Evolutionary conservation across 441 rosid genomes (phyloP).

Genomic region (Euphorbia celastroides): DNA sequence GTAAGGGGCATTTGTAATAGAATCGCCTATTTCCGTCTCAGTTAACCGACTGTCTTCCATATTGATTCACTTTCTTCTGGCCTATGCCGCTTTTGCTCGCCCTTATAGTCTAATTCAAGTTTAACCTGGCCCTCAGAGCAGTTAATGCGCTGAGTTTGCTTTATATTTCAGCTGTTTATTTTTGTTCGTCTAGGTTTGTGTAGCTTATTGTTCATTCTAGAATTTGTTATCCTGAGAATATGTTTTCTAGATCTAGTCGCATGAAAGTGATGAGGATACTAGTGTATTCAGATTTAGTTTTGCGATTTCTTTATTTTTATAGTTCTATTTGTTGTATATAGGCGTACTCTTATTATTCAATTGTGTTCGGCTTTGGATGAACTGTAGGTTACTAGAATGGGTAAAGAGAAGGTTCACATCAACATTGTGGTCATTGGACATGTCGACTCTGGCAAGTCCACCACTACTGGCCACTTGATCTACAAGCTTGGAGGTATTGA

Average conservation of each 20-base stretch:
- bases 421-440: constrained; percentile 4
- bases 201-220: neutral
- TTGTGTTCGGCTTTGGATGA: too few relatives aligned
- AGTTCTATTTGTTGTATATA: neutral
- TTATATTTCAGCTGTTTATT: neutral
- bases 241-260: neutral
- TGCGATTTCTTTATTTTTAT: neutral
- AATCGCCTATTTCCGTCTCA: neutral
- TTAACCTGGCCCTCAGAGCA: too few relatives aligned
- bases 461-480: neutral
- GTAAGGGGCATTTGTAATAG: neutral
- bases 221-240: neutral
- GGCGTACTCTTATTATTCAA: too few relatives aligned
- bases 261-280: neutral
- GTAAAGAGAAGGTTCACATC: constrained; percentile 9
- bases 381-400: neutral
- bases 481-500: constrained; percentile 5
- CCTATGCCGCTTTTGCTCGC: neutral
- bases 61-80: neutral
- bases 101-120: too few relatives aligned
- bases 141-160: neutral
- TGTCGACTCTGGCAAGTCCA: constrained; percentile 20
- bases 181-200: neutral
- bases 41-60: neutral
- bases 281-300: neutral